Evolutionary conservation across 2,329 filamentous ascomycete species (phyloP).

Genomic region (Aspergillus floridensis): DNA sequence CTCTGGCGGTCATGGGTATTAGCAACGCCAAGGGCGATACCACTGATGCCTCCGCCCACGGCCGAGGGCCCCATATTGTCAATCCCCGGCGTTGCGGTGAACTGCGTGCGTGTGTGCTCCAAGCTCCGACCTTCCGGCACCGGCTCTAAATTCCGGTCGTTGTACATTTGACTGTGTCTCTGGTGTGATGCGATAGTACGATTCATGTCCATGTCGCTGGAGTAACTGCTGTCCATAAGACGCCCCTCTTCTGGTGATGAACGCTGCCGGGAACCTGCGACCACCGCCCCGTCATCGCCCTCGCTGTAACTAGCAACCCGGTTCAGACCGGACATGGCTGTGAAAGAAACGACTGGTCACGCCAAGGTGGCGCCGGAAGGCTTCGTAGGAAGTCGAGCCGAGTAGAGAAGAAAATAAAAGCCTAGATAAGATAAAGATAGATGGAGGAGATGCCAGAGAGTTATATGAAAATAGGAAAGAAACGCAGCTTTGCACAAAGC

Average conservation of each 20-base stretch:
- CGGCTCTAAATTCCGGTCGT: neutral
- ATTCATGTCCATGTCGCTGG: constrained; percentile 15
- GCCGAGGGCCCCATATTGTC: constrained; percentile 66
- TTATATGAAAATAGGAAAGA: neutral
- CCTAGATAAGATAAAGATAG: constrained; percentile 2
- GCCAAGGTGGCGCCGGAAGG: neutral
- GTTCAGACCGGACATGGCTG: constrained; percentile 20
- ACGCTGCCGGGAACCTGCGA: neutral
- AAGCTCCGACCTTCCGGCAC: constrained; percentile 14
- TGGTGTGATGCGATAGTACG: constrained; percentile 10
- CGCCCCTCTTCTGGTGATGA: neutral
- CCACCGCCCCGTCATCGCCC: constrained; percentile 15
- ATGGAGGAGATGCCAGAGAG: constrained; percentile 1
- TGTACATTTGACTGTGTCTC: neutral
- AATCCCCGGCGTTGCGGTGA: constrained; percentile 57
- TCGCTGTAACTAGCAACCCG: constrained; percentile 25
- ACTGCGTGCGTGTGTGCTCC: constrained; percentile 33
- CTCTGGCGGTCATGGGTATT: constrained; percentile 64
- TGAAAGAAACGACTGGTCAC: neutral
- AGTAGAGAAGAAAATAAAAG: neutral
- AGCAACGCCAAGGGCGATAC: constrained; percentile 65
- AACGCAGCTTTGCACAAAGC: neutral
- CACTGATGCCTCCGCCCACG: constrained; percentile 63
- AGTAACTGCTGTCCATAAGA: constrained; percentile 3
- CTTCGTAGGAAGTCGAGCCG: neutral